Conservation (phyloP, 495 filamentous ascomycete species). For the Daldinia childiae region DNA sequence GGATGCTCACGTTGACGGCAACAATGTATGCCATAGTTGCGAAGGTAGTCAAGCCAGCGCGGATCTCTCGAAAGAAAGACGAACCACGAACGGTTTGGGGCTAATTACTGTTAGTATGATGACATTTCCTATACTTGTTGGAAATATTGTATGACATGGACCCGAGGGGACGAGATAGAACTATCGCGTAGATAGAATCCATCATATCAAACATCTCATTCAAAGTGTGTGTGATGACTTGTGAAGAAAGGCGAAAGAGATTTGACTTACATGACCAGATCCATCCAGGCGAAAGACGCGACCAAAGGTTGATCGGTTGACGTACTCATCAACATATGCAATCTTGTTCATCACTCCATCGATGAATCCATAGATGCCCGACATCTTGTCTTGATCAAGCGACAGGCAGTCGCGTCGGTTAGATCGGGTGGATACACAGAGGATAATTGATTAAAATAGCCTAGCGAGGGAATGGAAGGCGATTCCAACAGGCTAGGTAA, state of each 20-base stretch:
- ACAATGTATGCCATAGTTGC: slow-evolving; percentile 88
- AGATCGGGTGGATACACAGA: slow-evolving; percentile 3
- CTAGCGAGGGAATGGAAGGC: background rate
- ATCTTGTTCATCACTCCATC: slow-evolving; percentile 32
- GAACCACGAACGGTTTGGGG: slow-evolving; percentile 66
- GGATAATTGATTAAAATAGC: background rate
- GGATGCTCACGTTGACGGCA: slow-evolving; percentile 59
- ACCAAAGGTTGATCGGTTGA: slow-evolving; percentile 65
- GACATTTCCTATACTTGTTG: background rate
- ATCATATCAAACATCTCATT: slow-evolving; percentile 1
- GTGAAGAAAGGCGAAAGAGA: slow-evolving; percentile 15
- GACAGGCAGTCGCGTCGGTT: slow-evolving; percentile 13
- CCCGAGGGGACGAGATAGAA: background rate
- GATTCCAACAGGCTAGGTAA: background rate
- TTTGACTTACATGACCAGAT: slow-evolving; percentile 68
- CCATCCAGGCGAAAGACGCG: slow-evolving; percentile 76
- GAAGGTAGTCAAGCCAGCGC: slow-evolving; percentile 84
- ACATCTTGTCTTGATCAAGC: slow-evolving; percentile 25
- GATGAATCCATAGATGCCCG: slow-evolving; percentile 9
- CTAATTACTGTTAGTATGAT: slow-evolving; percentile 50
- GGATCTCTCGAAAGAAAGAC: slow-evolving; percentile 78
- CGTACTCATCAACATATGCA: slow-evolving; percentile 45
- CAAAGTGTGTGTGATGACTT: background rate
- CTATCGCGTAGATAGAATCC: slow-evolving; percentile 5
- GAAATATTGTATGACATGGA: background rate